Base-by-base conservation (phyloP, 768 basidiomycete species). In the Russula olivacea region DNA sequence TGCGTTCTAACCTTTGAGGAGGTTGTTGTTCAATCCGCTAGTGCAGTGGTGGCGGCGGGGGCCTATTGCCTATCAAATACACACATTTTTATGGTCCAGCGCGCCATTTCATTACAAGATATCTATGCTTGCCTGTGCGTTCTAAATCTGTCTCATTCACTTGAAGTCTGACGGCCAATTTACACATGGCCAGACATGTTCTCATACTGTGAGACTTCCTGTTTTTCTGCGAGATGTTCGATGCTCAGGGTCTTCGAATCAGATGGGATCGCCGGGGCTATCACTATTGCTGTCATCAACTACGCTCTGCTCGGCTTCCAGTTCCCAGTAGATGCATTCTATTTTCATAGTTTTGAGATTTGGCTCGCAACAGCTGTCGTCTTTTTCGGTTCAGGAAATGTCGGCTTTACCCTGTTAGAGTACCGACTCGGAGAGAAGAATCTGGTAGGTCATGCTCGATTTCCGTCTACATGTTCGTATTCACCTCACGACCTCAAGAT, bases 331-430 rank as follows among this genome's bases (percentile, higher is more conserved):
- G 89, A 91, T 70, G 85, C 82, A 25, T 89, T 81, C 72, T 91
- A 90, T 76, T 80, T 88, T 75, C 87, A 86, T 73, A 82, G 81
- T 69, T 90, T 89, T 72, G 89, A 91, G 74, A 87, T 90, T 69
- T 90, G 85, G 82, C 79, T 91, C 40, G 87, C 89, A 38, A 86
- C 84, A 14, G 82, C 82, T 1, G 78, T 88, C n/a, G 87, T 91
- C 30, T 91, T 91, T 74, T 85, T 85, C 73, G 88, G 87, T 2
- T 77, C 83, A 23, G 89, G 89, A 1, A 91, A 83, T 59, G 66
- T 89, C 15, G 87, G 86, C 15, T 89, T 85, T 73, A 81, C 87
- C 15, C 72, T 90, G 25, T 72, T 91, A 58, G 87, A 89, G 72
- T 90, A 91, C 71, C 80, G 89, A 23, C 74, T 90, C 3, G 88